A percentile compares a stretch with the other conserved stretches of the same genome.
phyloP scores from a whole-genome alignment of 2,329 filamentous ascomycete genomes.

The Neurospora crassa region DNA sequence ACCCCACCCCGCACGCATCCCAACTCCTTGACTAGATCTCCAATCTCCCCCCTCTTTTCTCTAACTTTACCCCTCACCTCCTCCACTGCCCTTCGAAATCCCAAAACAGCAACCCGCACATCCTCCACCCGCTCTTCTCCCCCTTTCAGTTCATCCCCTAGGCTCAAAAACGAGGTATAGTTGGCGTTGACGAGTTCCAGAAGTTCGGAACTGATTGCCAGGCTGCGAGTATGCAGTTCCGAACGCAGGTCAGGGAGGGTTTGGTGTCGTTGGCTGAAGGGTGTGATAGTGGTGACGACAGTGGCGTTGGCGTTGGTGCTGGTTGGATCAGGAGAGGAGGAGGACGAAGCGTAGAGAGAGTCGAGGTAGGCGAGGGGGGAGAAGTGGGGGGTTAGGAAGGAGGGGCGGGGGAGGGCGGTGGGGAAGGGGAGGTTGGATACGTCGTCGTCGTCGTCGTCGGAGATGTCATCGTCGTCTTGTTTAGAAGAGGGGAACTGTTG shows the following conservation, averaged over 20 bases:
- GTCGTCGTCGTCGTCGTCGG: constrained; percentile 33
- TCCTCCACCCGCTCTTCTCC: constrained; percentile 90
- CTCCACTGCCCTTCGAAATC: constrained; percentile 74
- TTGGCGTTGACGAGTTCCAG: constrained; percentile 93
- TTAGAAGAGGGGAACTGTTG: constrained; percentile 23
- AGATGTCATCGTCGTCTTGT: too few species aligned
- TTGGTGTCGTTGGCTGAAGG: constrained; percentile 55
- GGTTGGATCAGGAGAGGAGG: background rate
- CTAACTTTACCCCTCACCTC: constrained; percentile 62
- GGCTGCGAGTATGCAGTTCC: constrained; percentile 73
- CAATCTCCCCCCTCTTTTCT: constrained; percentile 37
- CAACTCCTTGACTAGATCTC: constrained; percentile 42
- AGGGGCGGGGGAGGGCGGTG: constrained; percentile 66
- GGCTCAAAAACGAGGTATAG: constrained; percentile 79
- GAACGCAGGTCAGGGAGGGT: constrained; percentile 87
- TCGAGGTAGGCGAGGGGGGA: constrained; percentile 68
- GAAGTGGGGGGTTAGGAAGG: constrained; percentile 73
- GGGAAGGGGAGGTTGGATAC: constrained; percentile 79
- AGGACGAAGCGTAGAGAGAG: background rate
- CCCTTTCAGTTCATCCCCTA: constrained; percentile 72
- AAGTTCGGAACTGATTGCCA: constrained; percentile 74
- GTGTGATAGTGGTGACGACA: constrained; percentile 20
- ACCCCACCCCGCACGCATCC: constrained; percentile 53
- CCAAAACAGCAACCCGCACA: constrained; percentile 75
- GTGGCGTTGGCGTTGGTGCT: too few species aligned